Evolutionary conservation across 768 basidiomycete genomes (phyloP), one percentile per base, ranked within the genome.

Genomic region (Lenzites betulinus): DNA sequence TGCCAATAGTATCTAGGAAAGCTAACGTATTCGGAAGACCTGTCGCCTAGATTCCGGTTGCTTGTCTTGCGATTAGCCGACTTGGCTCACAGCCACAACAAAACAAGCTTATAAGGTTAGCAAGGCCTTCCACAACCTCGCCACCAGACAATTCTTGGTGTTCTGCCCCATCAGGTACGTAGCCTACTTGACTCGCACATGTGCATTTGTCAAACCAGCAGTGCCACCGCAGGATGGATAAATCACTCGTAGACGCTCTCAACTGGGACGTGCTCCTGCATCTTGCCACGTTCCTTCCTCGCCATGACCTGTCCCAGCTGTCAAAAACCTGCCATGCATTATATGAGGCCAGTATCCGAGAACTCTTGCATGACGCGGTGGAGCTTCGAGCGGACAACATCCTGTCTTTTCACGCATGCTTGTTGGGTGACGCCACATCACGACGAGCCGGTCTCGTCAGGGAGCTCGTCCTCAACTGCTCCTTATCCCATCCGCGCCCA

Each of bases 241-340:
- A 39, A 4, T 16, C 38, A 13, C 3, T 18, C 52, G 7, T 47
- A 11, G 20, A 55, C 7, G 2, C 12, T 20, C 58, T 59, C 42
- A 47, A 53, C 43, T 44, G 39, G 39, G 49, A 58, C 16, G 49
- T 58, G 3, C 57, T 58, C 23, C 15, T 47, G 23, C 43, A 52
- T 28, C 23, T 52, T 1, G 33, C 51, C n/a, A 46, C 58, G 5
- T 59, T 59, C 43, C 50, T 59, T 25, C 8, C 30, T 16, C 58
- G 49, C 1, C 58, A 22, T 7, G 58, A 52, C 42, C 30, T 59
- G 18, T 52, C 51, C 25, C 20, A 33, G 2, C 6, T 53, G 2
- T 52, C 43, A 42, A 52, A 39, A 42, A 48, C 51, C 7, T 59
- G 41, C n/a, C 42, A 23, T 15, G 20, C 38, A 2, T 35, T 41